These are phyloP conservation scores for Castanospermum australe DNA, from an alignment of 306 rosid genomes.

Conservation along the genomic window DNA sequence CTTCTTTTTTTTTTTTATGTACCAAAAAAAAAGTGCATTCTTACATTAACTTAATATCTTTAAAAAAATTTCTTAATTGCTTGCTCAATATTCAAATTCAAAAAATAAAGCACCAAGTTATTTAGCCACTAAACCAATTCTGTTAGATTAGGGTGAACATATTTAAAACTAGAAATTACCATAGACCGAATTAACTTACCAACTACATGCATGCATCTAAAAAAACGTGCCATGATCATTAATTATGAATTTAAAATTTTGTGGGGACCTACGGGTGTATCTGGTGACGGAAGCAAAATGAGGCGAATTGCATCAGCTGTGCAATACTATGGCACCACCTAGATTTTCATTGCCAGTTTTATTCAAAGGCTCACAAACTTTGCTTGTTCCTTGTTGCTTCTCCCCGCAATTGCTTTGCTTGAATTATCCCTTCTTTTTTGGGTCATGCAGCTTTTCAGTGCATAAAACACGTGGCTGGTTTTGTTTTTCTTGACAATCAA, in stretches of 20 bases:
- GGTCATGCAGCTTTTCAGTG: background rate
- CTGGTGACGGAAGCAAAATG: background rate
- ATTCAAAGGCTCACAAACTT: background rate
- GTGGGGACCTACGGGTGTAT: background rate
- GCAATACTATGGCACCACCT: background rate
- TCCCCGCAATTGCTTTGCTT: background rate
- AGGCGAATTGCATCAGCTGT: background rate
- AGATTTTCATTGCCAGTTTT: background rate
- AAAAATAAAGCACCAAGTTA: too few species aligned
- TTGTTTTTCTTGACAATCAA: background rate
- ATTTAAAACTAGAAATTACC: background rate
- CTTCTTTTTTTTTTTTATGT: too few species aligned
- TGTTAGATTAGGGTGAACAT: too few species aligned
- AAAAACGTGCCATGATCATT: too few species aligned
- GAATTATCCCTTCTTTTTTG: background rate
- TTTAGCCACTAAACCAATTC: too few species aligned
- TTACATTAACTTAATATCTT: too few species aligned
- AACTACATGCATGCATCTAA: background rate
- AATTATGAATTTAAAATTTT: too few species aligned
- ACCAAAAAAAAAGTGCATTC: too few species aligned
- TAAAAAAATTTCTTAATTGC: too few species aligned
- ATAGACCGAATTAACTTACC: background rate
- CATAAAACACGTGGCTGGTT: background rate
- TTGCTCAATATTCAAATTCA: too few species aligned
- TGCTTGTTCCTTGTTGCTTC: constrained; percentile 21